Percentiles rank a stretch among this genome's conserved stretches.
Evolutionary conservation across 1,284 basidiomycete species (phyloP).

Genomic region (Ustilago trichophora): DNA sequence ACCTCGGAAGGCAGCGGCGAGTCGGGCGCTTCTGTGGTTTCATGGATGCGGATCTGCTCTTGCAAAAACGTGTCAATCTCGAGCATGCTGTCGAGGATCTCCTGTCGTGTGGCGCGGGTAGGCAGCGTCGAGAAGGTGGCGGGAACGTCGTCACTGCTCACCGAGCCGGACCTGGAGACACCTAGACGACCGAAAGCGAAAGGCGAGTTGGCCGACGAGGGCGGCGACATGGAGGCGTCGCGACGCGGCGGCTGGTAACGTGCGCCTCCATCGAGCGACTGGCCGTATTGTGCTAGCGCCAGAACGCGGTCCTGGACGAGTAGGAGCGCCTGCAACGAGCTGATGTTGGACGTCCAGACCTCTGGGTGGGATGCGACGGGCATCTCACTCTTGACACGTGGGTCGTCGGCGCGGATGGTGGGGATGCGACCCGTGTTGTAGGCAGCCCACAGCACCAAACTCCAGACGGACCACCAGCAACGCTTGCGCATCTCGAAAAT

Average conservation of each 20-base stretch:
- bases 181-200: slow-evolving; percentile 37
- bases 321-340: slow-evolving; percentile 55
- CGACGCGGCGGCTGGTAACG: slow-evolving; percentile 23
- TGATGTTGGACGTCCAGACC: slow-evolving; percentile 52
- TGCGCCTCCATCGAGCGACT: slow-evolving; percentile 2
- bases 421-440: slow-evolving; percentile 61
- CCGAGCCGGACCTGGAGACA: slow-evolving; percentile 29
- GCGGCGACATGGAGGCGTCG: slow-evolving; percentile 16
- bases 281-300: slow-evolving; percentile 46
- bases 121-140: slow-evolving; percentile 44
- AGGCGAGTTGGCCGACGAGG: slow-evolving; percentile 23
- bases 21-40: slow-evolving; percentile 29
- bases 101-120: slow-evolving; percentile 44
- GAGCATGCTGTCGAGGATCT: slow-evolving; percentile 57
- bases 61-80: slow-evolving; percentile 55
- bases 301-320: slow-evolving; percentile 58
- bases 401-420: slow-evolving; percentile 61
- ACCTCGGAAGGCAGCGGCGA: slow-evolving; percentile 29
- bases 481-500: slow-evolving; percentile 60
- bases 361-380: slow-evolving; percentile 32
- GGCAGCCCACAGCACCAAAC: slow-evolving; percentile 52
- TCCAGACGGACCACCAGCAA: slow-evolving; percentile 62
- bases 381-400: slow-evolving; percentile 58
- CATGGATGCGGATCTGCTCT: slow-evolving; percentile 51
- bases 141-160: slow-evolving; percentile 27